phyloP scores from a whole-genome alignment of 2,329 filamentous ascomycete genomes.

The Botryotinia narcissicola region DNA sequence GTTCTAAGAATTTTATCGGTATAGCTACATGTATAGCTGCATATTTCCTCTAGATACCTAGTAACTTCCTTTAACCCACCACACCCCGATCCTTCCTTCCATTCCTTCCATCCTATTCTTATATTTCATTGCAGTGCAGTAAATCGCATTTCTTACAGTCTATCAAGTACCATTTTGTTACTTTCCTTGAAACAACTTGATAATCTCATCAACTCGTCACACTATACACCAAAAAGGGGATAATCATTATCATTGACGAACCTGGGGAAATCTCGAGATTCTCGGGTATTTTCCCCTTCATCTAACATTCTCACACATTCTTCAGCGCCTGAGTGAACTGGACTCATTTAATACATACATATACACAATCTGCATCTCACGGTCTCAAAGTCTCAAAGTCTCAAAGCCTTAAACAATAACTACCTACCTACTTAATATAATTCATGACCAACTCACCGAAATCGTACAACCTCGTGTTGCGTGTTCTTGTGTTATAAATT shows the following conservation, averaged over 20 bases:
- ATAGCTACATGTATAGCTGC: neutral
- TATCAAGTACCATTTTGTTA: neutral
- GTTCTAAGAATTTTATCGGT: neutral
- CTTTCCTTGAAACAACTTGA: neutral
- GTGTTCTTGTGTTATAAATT: conserved; percentile 15
- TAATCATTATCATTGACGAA: neutral
- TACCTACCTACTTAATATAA: neutral
- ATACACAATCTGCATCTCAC: neutral
- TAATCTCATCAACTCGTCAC: neutral
- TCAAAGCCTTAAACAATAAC: neutral
- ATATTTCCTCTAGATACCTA: neutral
- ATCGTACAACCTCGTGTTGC: conserved; percentile 11
- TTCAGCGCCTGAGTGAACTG: neutral
- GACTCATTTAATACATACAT: neutral
- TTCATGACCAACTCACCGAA: conserved; percentile 9
- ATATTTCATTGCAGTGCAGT: neutral
- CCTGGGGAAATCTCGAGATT: neutral
- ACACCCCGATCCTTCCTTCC: neutral
- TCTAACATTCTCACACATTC: conserved; percentile 17
- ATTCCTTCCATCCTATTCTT: neutral
- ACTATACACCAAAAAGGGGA: neutral
- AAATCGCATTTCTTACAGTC: neutral
- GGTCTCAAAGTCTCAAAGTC: neutral
- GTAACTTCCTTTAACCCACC: neutral
- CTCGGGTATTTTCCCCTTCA: conserved; percentile 2